Percentiles rank a stretch among this genome's conserved stretches.
phyloP scores from a whole-genome alignment of 208 protist species.

The Trypanosoma congolense region DNA sequence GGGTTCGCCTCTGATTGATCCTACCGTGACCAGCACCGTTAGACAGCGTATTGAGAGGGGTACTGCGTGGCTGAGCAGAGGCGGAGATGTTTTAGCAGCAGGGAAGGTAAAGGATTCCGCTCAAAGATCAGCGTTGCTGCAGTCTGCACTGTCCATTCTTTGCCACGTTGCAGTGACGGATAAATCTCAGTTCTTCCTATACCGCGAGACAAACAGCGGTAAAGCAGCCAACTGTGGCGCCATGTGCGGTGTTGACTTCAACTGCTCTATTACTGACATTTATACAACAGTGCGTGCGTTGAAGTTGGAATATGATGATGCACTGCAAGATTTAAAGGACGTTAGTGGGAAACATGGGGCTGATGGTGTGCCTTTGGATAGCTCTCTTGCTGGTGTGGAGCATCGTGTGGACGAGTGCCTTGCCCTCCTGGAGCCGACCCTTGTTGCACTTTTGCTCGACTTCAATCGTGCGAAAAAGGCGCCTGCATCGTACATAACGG shows the following conservation, averaged over 20 bases:
- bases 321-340: conserved; percentile 5
- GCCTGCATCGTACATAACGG: conserved; percentile 21
- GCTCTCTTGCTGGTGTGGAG: conserved; percentile 2
- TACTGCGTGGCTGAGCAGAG: neutral
- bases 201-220: neutral
- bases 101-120: neutral
- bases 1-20: neutral
- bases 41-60: conserved; percentile 16
- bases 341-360: conserved; percentile 5
- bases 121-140: conserved; percentile 17
- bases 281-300: conserved; percentile 22
- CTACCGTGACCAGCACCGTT: neutral
- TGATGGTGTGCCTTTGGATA: neutral
- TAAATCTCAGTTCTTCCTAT: conserved; percentile 28
- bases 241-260: neutral
- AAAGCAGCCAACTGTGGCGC: neutral
- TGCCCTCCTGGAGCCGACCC: conserved; percentile 9
- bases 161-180: conserved; percentile 45
- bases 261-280: conserved; percentile 18
- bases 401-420: conserved; percentile 15
- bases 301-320: conserved; percentile 24
- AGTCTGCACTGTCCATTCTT: conserved; percentile 46
- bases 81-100: neutral
- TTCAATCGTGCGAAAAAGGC: conserved; percentile 9
- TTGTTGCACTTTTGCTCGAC: conserved; percentile 18